phyloP scores from a whole-genome alignment of 805 yeast species.

The Zygosaccharomyces siamensis region DNA sequence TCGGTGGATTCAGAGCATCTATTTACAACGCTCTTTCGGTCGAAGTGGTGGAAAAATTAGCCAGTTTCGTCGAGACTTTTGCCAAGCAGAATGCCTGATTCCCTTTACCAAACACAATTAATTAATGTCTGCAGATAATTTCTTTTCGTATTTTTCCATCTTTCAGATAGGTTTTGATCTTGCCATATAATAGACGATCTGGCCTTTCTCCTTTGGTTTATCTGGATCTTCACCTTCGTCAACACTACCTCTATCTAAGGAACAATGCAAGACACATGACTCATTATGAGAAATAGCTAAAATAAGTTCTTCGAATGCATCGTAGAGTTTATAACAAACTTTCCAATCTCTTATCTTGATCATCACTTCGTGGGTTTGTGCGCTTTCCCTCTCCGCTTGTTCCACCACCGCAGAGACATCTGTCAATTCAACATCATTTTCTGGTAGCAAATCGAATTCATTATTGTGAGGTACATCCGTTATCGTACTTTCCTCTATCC shows the following conservation, averaged over 20 bases:
- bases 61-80: slow-evolving; percentile 54
- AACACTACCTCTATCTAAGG: slow-evolving; percentile 46
- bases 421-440: slow-evolving; percentile 12
- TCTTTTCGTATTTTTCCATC: background rate
- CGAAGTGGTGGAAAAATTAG: slow-evolving; percentile 53
- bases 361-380: slow-evolving; percentile 38
- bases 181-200: slow-evolving; percentile 55
- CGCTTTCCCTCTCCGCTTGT: slow-evolving; percentile 20
- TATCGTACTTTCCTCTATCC: slow-evolving; percentile 26
- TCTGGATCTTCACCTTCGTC: slow-evolving; percentile 20
- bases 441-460: background rate
- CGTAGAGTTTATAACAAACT: slow-evolving; percentile 55
- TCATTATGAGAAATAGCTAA: slow-evolving; percentile 53
- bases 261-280: slow-evolving; percentile 62
- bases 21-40: slow-evolving; percentile 80
- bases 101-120: no score
- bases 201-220: slow-evolving; percentile 48
- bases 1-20: slow-evolving; percentile 95
- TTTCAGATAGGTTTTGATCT: slow-evolving; percentile 26
- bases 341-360: slow-evolving; percentile 65
- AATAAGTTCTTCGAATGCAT: slow-evolving; percentile 55
- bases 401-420: slow-evolving; percentile 25
- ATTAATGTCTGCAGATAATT: no score
- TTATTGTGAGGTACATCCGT: slow-evolving; percentile 2
- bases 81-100: slow-evolving; percentile 39